phyloP scores from a whole-genome alignment of 1,284 basidiomycete genomes.

The Fomitopsis palustris region DNA sequence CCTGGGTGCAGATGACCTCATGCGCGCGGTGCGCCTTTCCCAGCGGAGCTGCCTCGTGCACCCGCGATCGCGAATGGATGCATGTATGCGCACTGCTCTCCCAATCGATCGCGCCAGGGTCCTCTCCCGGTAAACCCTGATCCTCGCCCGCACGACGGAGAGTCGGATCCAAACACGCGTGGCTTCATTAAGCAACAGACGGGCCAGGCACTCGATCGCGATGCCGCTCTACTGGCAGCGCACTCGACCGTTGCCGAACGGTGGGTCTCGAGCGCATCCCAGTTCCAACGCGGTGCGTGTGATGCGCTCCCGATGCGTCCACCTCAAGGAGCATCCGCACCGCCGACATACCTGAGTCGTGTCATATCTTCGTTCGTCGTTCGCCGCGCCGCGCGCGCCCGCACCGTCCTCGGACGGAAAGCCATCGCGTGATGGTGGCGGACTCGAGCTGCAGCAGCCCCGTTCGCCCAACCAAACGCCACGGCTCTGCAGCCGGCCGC shows the following conservation, averaged over 20 bases:
- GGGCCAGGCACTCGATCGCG: neutral
- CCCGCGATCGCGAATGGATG: neutral
- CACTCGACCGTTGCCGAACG: neutral
- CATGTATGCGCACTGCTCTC: neutral
- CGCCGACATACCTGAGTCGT: neutral
- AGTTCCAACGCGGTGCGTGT: neutral
- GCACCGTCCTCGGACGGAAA: neutral
- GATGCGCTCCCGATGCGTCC: neutral
- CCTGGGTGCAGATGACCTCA: neutral
- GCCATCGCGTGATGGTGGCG: conserved; percentile 1
- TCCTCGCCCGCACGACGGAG: neutral
- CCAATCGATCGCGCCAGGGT: conserved; percentile 2
- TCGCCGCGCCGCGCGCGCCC: neutral
- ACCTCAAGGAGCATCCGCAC: neutral
- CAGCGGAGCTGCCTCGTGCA: neutral
- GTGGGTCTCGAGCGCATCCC: neutral
- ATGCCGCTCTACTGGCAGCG: neutral
- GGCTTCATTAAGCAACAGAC: conserved; percentile 2
- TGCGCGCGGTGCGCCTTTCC: neutral
- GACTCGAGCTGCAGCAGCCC: neutral
- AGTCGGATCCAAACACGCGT: neutral
- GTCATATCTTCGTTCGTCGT: neutral
- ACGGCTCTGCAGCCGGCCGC: neutral
- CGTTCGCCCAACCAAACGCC: neutral
- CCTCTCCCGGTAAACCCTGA: neutral